Conservation (phyloP, 805 yeast genomes). For the Myxozyma geophila region DNA sequence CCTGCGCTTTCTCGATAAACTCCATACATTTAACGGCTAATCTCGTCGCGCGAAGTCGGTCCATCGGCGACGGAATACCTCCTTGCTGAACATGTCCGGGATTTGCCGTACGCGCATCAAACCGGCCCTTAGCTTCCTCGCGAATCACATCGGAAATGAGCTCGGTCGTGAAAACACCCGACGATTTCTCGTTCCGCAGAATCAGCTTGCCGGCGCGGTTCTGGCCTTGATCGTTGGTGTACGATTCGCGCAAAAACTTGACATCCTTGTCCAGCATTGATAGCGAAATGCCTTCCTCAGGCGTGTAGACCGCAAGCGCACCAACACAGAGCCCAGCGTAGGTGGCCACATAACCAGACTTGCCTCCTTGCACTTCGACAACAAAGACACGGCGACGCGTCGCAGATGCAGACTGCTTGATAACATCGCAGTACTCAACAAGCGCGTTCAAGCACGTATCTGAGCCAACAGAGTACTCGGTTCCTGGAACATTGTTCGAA, state of each 20-base stretch:
- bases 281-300: constrained; percentile 78
- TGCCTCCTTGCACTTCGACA: constrained; percentile 98
- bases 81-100: constrained; percentile 99
- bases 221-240: constrained; percentile 74
- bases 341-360: constrained; percentile 91
- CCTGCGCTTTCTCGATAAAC: constrained; percentile 68
- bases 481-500: constrained; percentile 98
- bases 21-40: constrained; percentile 88
- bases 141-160: constrained; percentile 81
- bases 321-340: constrained; percentile 85
- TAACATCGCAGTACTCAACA: constrained; percentile 90
- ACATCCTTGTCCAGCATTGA: constrained; percentile 76
- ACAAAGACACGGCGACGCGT: constrained; percentile 93
- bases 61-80: constrained; percentile 91
- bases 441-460: constrained; percentile 94
- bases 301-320: constrained; percentile 87
- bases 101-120: constrained; percentile 90
- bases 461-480: constrained; percentile 92
- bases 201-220: constrained; percentile 83
- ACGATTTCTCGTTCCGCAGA: constrained; percentile 82
- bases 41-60: constrained; percentile 85
- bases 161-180: constrained; percentile 79
- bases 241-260: constrained; percentile 66
- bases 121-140: constrained; percentile 73
- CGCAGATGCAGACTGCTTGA: constrained; percentile 93